These are phyloP conservation scores for Lyophyllum decastes DNA, from an alignment of 768 basidiomycete species.

Conservation along the genomic window DNA sequence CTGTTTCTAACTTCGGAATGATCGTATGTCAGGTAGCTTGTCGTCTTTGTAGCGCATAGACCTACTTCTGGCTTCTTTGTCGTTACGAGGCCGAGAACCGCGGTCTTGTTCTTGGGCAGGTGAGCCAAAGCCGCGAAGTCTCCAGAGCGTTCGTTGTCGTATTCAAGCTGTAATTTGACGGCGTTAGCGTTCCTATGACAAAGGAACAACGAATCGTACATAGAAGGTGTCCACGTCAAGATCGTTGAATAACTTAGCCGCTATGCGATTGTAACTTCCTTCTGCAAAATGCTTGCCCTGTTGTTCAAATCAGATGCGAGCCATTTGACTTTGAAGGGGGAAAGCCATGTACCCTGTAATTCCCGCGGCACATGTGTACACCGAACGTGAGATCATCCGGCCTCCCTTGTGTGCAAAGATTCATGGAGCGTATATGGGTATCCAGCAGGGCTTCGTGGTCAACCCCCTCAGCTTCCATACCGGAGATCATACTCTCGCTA, in stretches of 20 bases:
- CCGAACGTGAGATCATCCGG: constrained; percentile 54
- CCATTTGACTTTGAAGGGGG: not conserved
- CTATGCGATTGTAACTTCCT: constrained; percentile 57
- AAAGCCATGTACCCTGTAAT: constrained; percentile 40
- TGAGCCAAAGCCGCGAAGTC: constrained; percentile 51
- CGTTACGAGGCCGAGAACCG: constrained; percentile 48
- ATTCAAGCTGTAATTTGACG: constrained; percentile 46
- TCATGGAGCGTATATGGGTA: constrained; percentile 64
- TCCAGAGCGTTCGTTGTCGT: constrained; percentile 61
- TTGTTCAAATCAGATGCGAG: not conserved
- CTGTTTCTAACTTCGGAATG: constrained; percentile 42
- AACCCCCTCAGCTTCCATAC: constrained; percentile 57
- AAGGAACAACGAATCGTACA: constrained; percentile 25
- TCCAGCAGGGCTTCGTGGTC: constrained; percentile 65
- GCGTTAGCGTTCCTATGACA: not conserved
- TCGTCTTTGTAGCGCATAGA: not conserved
- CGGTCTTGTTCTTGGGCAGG: constrained; percentile 45
- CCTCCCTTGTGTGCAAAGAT: constrained; percentile 49
- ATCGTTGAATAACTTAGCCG: constrained; percentile 53
- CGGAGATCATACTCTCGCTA: constrained; percentile 47
- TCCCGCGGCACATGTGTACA: constrained; percentile 60
- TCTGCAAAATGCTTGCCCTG: constrained; percentile 46
- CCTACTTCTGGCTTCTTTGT: constrained; percentile 43
- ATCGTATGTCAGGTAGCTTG: not conserved
- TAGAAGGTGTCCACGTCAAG: constrained; percentile 56